A percentile compares a stretch with the other conserved stretches of the same genome.
Conservation (phyloP, 2,329 filamentous ascomycete genomes). For the Fusarium tuaranense region DNA sequence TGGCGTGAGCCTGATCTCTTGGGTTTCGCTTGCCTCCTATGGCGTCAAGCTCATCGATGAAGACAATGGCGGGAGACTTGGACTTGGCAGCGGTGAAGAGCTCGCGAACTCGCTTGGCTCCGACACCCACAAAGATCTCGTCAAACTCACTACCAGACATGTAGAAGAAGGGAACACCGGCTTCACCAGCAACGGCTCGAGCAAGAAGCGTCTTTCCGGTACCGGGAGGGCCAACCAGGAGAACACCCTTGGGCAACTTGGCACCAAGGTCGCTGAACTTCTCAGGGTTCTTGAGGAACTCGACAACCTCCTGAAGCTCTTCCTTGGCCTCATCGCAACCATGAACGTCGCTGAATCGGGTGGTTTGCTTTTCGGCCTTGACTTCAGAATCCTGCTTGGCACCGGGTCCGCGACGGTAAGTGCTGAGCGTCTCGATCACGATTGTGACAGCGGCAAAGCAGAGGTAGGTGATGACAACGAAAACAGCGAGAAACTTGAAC, state of each 20-base stretch:
- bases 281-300: constrained; percentile 93
- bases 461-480: constrained; percentile 82
- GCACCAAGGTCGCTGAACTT: constrained; percentile 94
- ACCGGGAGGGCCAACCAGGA: constrained; percentile 94
- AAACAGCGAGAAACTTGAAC: constrained; percentile 87
- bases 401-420: constrained; percentile 79
- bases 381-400: constrained; percentile 83
- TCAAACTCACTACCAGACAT: constrained; percentile 99
- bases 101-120: constrained; percentile 94
- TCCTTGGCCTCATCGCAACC: constrained; percentile 99
- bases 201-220: constrained; percentile 98
- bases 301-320: constrained; percentile 95
- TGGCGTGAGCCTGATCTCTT: constrained; percentile 92
- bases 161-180: constrained; percentile 99
- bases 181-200: constrained; percentile 94
- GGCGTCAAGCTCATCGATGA: constrained; percentile 94
- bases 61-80: constrained; percentile 93
- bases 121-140: constrained; percentile 97
- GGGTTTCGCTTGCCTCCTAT: constrained; percentile 95
- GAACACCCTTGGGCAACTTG: constrained; percentile 95
- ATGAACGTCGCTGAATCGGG: constrained; percentile 92
- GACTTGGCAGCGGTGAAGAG: constrained; percentile 85
- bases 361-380: constrained; percentile 91
- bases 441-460: constrained; percentile 84
- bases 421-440: constrained; percentile 82